Evolutionary conservation across 495 filamentous ascomycete genomes (phyloP).

Genomic region (Penicillium parvum): DNA sequence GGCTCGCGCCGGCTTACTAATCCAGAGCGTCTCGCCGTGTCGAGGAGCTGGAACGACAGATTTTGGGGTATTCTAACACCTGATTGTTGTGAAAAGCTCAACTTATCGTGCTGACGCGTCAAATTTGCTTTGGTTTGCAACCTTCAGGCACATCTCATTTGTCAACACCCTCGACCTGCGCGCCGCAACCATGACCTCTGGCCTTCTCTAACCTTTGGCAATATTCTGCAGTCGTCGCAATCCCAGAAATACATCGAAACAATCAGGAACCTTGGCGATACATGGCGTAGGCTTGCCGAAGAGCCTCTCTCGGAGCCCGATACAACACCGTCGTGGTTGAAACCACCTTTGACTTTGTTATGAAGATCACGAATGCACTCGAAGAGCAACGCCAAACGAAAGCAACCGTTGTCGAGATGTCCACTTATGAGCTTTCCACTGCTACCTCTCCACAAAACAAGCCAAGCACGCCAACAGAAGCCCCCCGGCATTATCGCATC

Average conservation of each 20-base stretch:
- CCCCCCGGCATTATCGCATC: conserved; percentile 15
- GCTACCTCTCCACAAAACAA: too few species aligned
- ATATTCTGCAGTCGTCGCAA: conserved; percentile 15
- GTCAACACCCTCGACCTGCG: too few species aligned
- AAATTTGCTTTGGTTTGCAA: too few species aligned
- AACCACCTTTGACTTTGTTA: conserved; percentile 17
- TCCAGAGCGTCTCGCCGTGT: too few species aligned
- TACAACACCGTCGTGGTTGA: conserved; percentile 7
- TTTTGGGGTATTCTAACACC: too few species aligned
- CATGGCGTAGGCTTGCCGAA: conserved; percentile 14
- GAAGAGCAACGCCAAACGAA: too few species aligned
- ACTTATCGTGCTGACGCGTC: too few species aligned
- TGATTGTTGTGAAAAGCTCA: too few species aligned
- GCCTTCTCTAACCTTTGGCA: conserved; percentile 13
- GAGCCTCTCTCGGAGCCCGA: conserved; percentile 4
- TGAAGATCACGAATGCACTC: conserved; percentile 7
- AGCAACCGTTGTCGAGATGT: conserved; percentile 3
- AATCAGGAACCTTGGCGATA: conserved; percentile 15
- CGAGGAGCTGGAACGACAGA: too few species aligned
- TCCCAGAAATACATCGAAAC: conserved; percentile 16
- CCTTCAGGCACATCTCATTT: too few species aligned
- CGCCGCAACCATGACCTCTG: conserved; percentile 17
- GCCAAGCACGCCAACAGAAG: neutral
- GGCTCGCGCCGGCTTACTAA: too few species aligned
- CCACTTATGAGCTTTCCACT: neutral